Evolutionary conservation across 2,329 filamentous ascomycete genomes (phyloP), one percentile per base, ranked within the genome.

Genomic region (Clonostachys chloroleuca): DNA sequence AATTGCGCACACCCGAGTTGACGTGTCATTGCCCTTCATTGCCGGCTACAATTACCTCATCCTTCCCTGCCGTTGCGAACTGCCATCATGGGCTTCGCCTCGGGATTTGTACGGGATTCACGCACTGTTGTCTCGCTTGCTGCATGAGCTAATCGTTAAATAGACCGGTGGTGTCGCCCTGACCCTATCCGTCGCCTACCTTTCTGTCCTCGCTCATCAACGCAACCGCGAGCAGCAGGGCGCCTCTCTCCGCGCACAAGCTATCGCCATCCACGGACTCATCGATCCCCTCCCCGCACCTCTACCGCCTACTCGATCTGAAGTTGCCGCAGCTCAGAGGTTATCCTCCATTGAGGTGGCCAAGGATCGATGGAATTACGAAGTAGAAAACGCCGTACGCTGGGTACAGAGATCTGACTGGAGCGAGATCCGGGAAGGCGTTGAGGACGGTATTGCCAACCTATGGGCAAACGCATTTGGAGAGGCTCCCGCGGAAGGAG

Each of bases 301-400:
- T 10, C 70, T 74, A 12, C 73, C 72, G 3, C 77, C 74, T 12
- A 74, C 74, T 10, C 69, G 78, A 41, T 68, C 74, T 40, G 75
- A 80, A 57, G 63, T 72, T 37, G 72, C 75, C 42, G 69, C 72
- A 36, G 66, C 77, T 45, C 71, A 79, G 55, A 72, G 77, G 51
- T 73, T 76, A 30, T 74, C 75, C 43, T 69, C 87, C 44, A 61
- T 83, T 46, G 86, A 91, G 60, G 72, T 80, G 35, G 75, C 84
- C 56, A 92, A 92, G 71, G 84, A 88, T 58, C 74, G 80, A 50
- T 92, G 88, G 88, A 92, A 94, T 64, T 66, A 77, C 44, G 87
- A 92, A 65, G 66, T 92, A 35, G 78, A 86, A 62, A 73, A 74
- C 51, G 75, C 84, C 45, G 84, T 87, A 47, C 74, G 73, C 49